These are phyloP conservation scores for Leccinum incarnatum DNA, from an alignment of 768 basidiomycete species.

Conservation along the genomic window DNA sequence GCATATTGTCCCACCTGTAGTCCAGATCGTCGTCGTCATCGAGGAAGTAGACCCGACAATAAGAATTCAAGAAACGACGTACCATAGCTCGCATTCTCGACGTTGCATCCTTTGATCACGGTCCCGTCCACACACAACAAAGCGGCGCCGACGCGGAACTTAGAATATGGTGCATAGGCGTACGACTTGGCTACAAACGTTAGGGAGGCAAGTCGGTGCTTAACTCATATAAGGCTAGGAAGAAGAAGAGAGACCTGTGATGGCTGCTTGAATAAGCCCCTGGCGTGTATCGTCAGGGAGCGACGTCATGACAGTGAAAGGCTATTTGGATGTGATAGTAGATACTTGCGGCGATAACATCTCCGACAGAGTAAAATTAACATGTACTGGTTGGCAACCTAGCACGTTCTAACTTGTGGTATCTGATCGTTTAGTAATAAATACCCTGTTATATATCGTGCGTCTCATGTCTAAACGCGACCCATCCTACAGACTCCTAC, in stretches of 20 bases:
- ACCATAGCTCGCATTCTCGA: constrained; percentile 96
- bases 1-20: constrained; percentile 81
- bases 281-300: constrained; percentile 44
- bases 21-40: neutral
- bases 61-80: constrained; percentile 9
- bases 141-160: constrained; percentile 91
- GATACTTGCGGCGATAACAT: neutral
- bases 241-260: constrained; percentile 12
- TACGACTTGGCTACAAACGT: constrained; percentile 54
- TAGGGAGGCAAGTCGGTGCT: neutral
- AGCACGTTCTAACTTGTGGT: neutral
- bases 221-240: neutral
- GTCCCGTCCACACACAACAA: constrained; percentile 65
- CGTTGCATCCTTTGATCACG: constrained; percentile 83
- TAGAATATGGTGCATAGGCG: constrained; percentile 83
- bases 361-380: neutral
- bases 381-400: neutral
- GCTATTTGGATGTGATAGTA: neutral
- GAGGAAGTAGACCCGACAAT: neutral
- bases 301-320: constrained; percentile 4
- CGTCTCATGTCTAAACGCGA: constrained; percentile 40
- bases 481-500: constrained; percentile 37
- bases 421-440: neutral
- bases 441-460: neutral
- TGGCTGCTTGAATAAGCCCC: constrained; percentile 52